phyloP scores from a whole-genome alignment of 129 eudicot species.

The Saposhnikovia divaricata region DNA sequence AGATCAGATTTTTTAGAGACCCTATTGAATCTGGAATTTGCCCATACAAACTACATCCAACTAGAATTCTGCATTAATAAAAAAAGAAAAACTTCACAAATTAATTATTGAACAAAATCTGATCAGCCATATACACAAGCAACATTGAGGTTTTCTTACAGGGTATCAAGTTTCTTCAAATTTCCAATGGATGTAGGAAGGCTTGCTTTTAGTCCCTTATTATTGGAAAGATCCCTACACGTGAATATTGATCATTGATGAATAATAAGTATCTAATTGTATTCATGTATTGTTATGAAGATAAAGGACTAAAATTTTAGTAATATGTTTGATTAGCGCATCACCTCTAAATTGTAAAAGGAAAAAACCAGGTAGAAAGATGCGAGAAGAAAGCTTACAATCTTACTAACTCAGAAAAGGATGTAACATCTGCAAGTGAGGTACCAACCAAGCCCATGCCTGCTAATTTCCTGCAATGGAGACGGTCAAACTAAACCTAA shows the following conservation, averaged over 20 bases:
- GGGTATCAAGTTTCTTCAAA: slow-evolving; percentile 39
- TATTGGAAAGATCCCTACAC: slow-evolving; percentile 87
- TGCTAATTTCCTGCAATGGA: slow-evolving; percentile 39
- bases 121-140: slow-evolving; percentile 3
- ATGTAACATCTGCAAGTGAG: slow-evolving; percentile 51
- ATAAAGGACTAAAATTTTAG: neutral
- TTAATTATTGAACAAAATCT: neutral
- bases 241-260: slow-evolving; percentile 3
- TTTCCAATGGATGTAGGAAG: slow-evolving; percentile 66
- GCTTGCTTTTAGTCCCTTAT: slow-evolving; percentile 52
- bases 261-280: slow-evolving; percentile 3
- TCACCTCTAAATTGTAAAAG: neutral
- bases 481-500: neutral
- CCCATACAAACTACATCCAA: slow-evolving; percentile 76
- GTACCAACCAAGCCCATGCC: slow-evolving; percentile 49
- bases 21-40: slow-evolving; percentile 78
- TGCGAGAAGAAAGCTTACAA: slow-evolving; percentile 43
- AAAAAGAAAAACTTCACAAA: slow-evolving; percentile 12
- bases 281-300: neutral
- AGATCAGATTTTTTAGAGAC: slow-evolving; percentile 48
- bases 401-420: slow-evolving; percentile 42
- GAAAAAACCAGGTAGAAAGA: neutral
- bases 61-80: slow-evolving; percentile 50
- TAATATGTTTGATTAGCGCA: neutral
- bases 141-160: slow-evolving; percentile 41